Conservation (phyloP, 176 grass and related monocot genomes). For the Oropetium thomaeum region DNA sequence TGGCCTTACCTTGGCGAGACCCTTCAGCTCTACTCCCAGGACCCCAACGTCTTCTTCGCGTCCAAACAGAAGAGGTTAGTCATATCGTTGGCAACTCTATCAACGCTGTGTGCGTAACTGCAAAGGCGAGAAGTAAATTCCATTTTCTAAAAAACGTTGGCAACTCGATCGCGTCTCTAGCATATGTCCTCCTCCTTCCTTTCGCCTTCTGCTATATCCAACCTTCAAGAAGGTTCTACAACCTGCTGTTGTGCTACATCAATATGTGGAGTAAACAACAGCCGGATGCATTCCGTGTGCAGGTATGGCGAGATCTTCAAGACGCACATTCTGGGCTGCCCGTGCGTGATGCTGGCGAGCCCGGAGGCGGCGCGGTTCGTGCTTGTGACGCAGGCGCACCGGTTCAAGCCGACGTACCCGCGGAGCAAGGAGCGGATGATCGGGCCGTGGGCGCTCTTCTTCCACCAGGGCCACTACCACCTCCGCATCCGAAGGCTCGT, state of each 20-base stretch:
- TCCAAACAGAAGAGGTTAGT: slow-evolving; percentile 69
- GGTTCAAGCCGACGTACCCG: slow-evolving; percentile 96
- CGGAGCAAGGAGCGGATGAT: slow-evolving; percentile 93
- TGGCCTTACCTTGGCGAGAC: slow-evolving; percentile 97
- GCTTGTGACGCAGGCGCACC: slow-evolving; percentile 60
- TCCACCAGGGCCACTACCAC: slow-evolving; percentile 97
- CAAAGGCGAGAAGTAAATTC: no score
- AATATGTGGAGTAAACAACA: no score
- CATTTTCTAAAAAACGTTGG: no score
- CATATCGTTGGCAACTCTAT: background rate
- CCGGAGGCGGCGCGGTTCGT: slow-evolving; percentile 92
- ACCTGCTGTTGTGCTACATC: no score
- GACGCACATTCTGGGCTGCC: slow-evolving; percentile 77
- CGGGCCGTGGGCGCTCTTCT: slow-evolving; percentile 89
- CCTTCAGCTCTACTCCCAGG: slow-evolving; percentile 86
- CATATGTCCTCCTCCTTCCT: background rate
- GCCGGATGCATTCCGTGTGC: background rate
- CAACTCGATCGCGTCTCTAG: no score
- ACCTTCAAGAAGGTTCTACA: background rate
- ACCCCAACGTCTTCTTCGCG: slow-evolving; percentile 84
- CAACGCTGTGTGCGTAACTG: no score
- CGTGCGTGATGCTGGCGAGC: slow-evolving; percentile 98
- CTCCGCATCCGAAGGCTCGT: slow-evolving; percentile 64
- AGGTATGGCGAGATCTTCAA: slow-evolving; percentile 98
- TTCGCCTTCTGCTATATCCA: background rate